These are phyloP conservation scores for Orychophragmus violaceus DNA, from an alignment of 345 rosid genomes.

Conservation along the genomic window DNA sequence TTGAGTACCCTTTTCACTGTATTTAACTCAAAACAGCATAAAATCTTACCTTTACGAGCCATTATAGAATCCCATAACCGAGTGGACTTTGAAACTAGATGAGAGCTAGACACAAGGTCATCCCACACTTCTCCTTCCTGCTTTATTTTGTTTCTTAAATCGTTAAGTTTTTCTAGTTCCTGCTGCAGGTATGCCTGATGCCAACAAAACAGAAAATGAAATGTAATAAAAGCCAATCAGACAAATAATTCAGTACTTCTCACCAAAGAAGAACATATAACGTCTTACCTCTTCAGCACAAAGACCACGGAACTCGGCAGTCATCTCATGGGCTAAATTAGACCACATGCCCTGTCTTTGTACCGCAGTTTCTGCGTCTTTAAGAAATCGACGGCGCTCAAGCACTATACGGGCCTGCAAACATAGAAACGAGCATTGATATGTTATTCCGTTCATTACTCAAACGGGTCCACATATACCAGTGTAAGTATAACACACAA, in stretches of 20 bases:
- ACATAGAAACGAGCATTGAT: not conserved
- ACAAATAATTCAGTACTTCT: not conserved
- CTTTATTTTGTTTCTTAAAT: constrained; percentile 92
- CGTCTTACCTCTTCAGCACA: constrained; percentile 93
- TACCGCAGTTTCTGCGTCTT: constrained; percentile 89
- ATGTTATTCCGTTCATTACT: not conserved
- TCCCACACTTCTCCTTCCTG: constrained; percentile 98
- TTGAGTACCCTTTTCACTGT: not conserved
- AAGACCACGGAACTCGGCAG: constrained; percentile 98
- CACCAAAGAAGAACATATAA: not conserved
- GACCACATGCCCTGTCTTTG: constrained; percentile 99
- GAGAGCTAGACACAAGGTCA: constrained; percentile 92
- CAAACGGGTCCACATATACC: constrained; percentile 11
- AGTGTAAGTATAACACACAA: not conserved
- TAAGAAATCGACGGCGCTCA: constrained; percentile 86
- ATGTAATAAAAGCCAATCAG: not conserved
- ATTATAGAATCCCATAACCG: constrained; percentile 92
- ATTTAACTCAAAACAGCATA: not conserved
- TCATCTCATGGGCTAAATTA: constrained; percentile 98
- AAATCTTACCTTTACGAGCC: constrained; percentile 72
- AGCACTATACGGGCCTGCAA: constrained; percentile 90
- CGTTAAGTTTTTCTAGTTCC: constrained; percentile 94
- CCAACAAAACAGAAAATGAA: constrained; percentile 26
- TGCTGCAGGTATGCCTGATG: constrained; percentile 97
- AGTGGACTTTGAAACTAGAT: constrained; percentile 87